Evolutionary conservation across 2,329 filamentous ascomycete species (phyloP).

Genomic region (Alternaria incomplexa): DNA sequence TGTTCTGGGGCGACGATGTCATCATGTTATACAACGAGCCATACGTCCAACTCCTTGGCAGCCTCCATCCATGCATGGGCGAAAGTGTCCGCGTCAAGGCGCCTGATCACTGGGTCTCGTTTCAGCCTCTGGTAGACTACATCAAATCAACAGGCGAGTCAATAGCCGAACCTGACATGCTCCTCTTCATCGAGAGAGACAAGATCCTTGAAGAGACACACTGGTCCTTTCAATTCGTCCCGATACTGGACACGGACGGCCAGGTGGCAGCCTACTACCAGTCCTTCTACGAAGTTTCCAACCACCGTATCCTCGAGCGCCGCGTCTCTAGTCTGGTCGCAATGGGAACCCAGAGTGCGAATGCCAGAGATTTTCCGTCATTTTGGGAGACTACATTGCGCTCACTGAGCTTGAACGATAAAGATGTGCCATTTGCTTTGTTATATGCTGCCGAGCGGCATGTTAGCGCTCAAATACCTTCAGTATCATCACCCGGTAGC

Average conservation of each 20-base stretch:
- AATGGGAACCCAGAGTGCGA: conserved; percentile 73
- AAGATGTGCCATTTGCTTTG: conserved; percentile 43
- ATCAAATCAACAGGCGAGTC: conserved; percentile 30
- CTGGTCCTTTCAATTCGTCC: conserved; percentile 79
- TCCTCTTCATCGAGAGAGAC: conserved; percentile 71
- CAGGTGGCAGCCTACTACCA: conserved; percentile 76
- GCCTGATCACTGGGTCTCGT: conserved; percentile 66
- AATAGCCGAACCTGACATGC: conserved; percentile 66
- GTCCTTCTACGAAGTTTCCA: conserved; percentile 77
- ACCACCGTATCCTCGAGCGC: conserved; percentile 45
- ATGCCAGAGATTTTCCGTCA: conserved; percentile 69
- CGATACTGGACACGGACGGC: conserved; percentile 72
- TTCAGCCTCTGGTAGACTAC: conserved; percentile 29
- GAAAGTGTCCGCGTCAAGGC: conserved; percentile 66
- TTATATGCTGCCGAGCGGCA: conserved; percentile 29
- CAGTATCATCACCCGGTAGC: conserved; percentile 24
- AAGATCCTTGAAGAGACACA: conserved; percentile 77
- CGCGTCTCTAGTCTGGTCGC: conserved; percentile 60
- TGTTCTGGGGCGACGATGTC: conserved; percentile 61
- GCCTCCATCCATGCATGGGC: conserved; percentile 64
- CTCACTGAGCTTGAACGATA: conserved; percentile 72
- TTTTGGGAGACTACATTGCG: conserved; percentile 74
- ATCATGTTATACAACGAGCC: conserved; percentile 49
- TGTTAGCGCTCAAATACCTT: conserved; percentile 16
- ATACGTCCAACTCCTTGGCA: conserved; percentile 39